Evolutionary conservation across 768 basidiomycete species (phyloP), one percentile per base, ranked within the genome.

Genomic region (Rhodotorula toruloides): DNA sequence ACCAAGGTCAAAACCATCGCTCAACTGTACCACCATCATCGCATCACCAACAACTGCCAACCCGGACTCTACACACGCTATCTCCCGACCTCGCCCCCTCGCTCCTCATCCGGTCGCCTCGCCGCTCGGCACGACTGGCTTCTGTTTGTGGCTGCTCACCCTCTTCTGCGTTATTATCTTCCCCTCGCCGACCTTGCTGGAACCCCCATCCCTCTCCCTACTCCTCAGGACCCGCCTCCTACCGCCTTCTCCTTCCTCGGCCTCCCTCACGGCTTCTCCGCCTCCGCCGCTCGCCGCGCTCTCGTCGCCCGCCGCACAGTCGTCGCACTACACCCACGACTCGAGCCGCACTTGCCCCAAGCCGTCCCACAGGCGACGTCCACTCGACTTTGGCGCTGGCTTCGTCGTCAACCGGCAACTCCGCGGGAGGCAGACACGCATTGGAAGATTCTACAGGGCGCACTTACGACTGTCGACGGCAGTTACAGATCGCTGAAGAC

Each of bases 231-330:
- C 8, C 54, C 27, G 7, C 19, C 29, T 3, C 39, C 22, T 31
- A 9, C 42, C 40, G 21, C 54, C 22, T 29, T 31, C 40, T 56
- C 54, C 29, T 27, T 56, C 42, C 29, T 34, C 54, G 85, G 89
- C 47, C 96, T 90, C 77, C 92, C 93, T 0, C 85, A 93, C 29
- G 90, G 10, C 29, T 49, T 49, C 25, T 32, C 54, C 36, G 21
- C 46, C 6, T 39, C 44, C 34, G 3, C 19, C 5, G n/a, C 27
- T 6, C 47, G 25, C 12, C 47, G 47, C 47, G n/a, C 25, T 12
- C 47, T 48, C 47, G 4, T 16, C 47, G 6, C 25, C 4, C 13
- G 8, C n/a, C 8, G 9, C 47, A 22, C 47, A 16, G 22, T n/a
- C 36, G 19, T 5, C 36, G 25, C 36, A 31, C 63, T 46, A 52